Evolutionary conservation across 2,329 filamentous ascomycete species (phyloP), one percentile per base, ranked within the genome.

Genomic region (Fusarium nodosum): DNA sequence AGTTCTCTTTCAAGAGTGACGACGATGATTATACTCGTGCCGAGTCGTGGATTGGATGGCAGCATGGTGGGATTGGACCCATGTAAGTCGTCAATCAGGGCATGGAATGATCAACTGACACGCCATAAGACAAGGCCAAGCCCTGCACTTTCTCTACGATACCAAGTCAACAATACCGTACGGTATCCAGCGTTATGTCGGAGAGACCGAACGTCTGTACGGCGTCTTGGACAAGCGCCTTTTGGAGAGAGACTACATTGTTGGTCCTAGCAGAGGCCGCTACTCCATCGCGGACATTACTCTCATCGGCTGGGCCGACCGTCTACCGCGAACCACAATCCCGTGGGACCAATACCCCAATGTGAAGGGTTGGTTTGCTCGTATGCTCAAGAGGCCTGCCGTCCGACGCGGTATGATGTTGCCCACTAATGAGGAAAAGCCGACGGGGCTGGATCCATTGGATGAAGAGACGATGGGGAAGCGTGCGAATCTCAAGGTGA

Each of bases 181-280:
- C 77, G 89, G 85, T 50, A 86, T 91, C 18, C 89, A 91, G 75
- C 87, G 92, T 41, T 95, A 94, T 78, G 83, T 90, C 55, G 93
- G 91, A 74, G 93, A 95, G 82, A 88, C 89, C 2, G 85, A 91
- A 69, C 87, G 93, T 4, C 84, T 95, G 2, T 94, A 94, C 79
- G 86, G 90, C 26, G 83, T 94, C 22, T 84, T 95, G 2, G 86
- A 95, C 77, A 83, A 84, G 73, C 90, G 90, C 55, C 87, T 95
- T 16, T 72, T 72, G 16, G 74, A 77, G 26, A 81, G 85, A 5
- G 83, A 87, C 55, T 88, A 81, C 66, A 74, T 88, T 9, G 86
- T 83, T 5, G 90, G 90, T 5, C 76, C 83, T 2, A 83, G 79
- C 15, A 74, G 75, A 28, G 85, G 88, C 69, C 87, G 86, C 74